These are phyloP conservation scores for Cercospora nicotianae DNA, from an alignment of 2,329 filamentous ascomycete species.

Conservation along the genomic window DNA sequence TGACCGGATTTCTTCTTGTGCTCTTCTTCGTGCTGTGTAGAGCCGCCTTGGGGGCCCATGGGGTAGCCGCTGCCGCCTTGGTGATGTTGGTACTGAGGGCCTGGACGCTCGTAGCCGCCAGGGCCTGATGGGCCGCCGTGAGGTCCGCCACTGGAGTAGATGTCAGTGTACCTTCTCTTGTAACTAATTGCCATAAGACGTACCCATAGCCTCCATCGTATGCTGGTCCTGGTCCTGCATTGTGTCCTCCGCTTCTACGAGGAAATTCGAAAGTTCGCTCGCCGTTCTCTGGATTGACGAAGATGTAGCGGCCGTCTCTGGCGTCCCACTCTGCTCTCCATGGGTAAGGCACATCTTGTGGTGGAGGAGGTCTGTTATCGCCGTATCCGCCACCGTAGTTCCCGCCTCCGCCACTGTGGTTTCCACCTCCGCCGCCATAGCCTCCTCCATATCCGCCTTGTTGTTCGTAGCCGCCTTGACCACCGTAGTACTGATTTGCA, in stretches of 20 bases:
- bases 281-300: constrained; percentile 50
- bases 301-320: constrained; percentile 45
- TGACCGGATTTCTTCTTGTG: constrained; percentile 36
- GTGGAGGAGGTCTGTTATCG: constrained; percentile 24
- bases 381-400: neutral
- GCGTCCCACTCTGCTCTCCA: constrained; percentile 50
- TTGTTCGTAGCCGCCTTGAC: constrained; percentile 13
- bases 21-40: constrained; percentile 21
- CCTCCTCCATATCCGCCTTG: constrained; percentile 1
- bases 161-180: neutral
- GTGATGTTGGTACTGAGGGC: constrained; percentile 12
- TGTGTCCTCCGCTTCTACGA: constrained; percentile 23
- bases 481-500: constrained; percentile 12
- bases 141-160: constrained; percentile 23
- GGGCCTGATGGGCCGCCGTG: constrained; percentile 24
- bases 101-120: constrained; percentile 21
- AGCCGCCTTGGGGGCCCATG: constrained; percentile 22
- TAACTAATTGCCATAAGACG: neutral
- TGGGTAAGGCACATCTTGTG: constrained; percentile 42
- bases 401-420: neutral
- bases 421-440: neutral
- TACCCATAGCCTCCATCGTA: constrained; percentile 28
- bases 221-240: constrained; percentile 7
- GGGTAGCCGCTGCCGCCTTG: constrained; percentile 19
- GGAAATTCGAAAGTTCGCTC: constrained; percentile 46